These are phyloP conservation scores for Fusarium sulawesiense DNA, from an alignment of 2,329 filamentous ascomycete species.

Conservation along the genomic window DNA sequence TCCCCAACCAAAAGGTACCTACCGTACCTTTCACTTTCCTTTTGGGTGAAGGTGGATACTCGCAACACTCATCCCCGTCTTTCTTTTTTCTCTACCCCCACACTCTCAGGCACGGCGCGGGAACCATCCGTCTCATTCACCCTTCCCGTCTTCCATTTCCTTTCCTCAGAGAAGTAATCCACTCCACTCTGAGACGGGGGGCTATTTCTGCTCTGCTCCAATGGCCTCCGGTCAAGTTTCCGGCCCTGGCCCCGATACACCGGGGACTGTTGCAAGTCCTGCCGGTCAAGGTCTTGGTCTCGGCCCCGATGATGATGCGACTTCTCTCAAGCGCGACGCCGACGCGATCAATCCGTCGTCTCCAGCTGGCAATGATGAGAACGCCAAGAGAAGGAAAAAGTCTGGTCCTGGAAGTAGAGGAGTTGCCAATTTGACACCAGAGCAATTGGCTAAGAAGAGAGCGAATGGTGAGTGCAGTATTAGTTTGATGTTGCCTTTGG, in stretches of 20 bases:
- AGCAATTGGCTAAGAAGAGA: constrained; percentile 77
- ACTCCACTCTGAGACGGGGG: constrained; percentile 28
- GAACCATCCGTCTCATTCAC: constrained; percentile 11
- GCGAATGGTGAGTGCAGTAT: constrained; percentile 63
- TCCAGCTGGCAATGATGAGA: constrained; percentile 39
- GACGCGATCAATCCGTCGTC: constrained; percentile 32
- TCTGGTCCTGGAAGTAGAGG: constrained; percentile 59
- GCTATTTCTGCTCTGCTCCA: constrained; percentile 10
- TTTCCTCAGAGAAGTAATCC: constrained; percentile 20
- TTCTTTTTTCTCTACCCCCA: constrained; percentile 14
- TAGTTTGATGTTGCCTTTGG: background rate
- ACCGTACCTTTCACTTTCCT: background rate
- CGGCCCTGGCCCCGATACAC: constrained; percentile 26
- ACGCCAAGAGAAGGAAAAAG: constrained; percentile 61
- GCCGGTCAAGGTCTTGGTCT: constrained; percentile 16
- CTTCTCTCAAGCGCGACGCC: constrained; percentile 40
- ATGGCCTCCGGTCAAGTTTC: constrained; percentile 38
- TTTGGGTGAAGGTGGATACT: constrained; percentile 26
- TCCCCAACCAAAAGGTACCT: background rate
- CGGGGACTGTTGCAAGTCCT: constrained; percentile 35
- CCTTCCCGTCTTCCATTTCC: constrained; percentile 15
- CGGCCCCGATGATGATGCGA: constrained; percentile 23
- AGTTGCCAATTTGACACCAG: constrained; percentile 75
- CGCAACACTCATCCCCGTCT: constrained; percentile 18
- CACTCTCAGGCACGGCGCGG: constrained; percentile 16